Base-by-base conservation (phyloP, 345 rosid species). In the Litchi chinensis region DNA sequence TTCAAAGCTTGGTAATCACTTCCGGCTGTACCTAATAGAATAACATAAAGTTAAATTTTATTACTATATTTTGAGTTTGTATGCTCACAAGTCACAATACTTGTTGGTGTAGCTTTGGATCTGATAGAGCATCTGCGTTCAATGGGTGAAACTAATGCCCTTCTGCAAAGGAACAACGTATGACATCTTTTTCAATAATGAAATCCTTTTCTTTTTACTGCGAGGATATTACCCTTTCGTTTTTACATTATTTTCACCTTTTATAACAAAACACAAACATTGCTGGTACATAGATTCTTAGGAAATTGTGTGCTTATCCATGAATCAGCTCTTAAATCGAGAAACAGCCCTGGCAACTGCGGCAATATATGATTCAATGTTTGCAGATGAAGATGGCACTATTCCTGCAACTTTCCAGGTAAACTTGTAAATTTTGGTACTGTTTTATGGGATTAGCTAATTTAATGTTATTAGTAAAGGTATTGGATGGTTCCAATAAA, bases 391-490 rank as follows among this genome's bases (percentile, higher is more conserved):
- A 63, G 98, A 96, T 71, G 98, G 99, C 74, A 86, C 90, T 41
- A 76, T 96, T 82, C 99, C 99, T 41, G 98, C 98, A 54, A 94
- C 98, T 63, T 96, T 93, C 80, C 99, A 96, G 97, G 99, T 93
- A 39, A 59, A 74, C 70, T 21, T 5, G 52, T 7, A 2, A 11
- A 7, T 11, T 46, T 46, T 7, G 12, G 10, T 46, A 18, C 63
- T 59, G 64, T 59, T 59, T 59, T 59, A 59, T 59, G 12, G 11
- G 5, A 46, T 46, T 54, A 54, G n/a, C 0, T 54, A 2, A 13
- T 13, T 54, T 54, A 52, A 52, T 59, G 64, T 21, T 59, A 59
- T 21, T 21, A 54, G n/a, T 21, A 15, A 4, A 54, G 60, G 60
- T 54, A 9, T 54, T 54, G 60, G 60, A 54, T 54, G n/a, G 5